phyloP scores from a whole-genome alignment of 345 rosid species.

The Aegle marmelos region DNA sequence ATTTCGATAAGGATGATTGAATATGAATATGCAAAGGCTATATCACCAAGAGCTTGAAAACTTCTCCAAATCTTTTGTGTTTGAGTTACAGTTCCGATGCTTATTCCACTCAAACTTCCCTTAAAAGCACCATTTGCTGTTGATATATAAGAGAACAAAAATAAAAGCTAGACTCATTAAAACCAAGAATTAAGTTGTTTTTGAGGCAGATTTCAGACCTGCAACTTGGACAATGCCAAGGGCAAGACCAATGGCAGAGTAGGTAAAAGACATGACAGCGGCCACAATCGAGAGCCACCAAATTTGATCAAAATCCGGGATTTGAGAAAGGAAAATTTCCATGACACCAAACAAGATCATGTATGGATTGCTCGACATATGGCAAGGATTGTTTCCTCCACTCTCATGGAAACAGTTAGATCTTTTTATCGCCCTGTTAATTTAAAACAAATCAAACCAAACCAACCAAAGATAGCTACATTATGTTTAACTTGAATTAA shows the following conservation, averaged over 20 bases:
- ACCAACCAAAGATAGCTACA: neutral
- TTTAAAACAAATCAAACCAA: neutral
- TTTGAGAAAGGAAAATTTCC: slow-evolving; percentile 70
- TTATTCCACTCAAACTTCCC: slow-evolving; percentile 78
- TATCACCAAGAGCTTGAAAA: slow-evolving; percentile 82
- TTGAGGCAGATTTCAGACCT: slow-evolving; percentile 14
- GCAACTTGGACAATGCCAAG: slow-evolving; percentile 46
- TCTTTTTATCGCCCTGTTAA: slow-evolving; percentile 71
- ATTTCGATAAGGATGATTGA: slow-evolving; percentile 74
- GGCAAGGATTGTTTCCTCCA: slow-evolving; percentile 60
- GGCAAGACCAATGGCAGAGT: slow-evolving; percentile 50
- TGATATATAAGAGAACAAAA: neutral
- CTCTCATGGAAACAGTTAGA: slow-evolving; percentile 74
- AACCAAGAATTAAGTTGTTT: neutral
- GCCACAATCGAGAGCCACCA: slow-evolving; percentile 66
- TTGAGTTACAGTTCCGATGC: slow-evolving; percentile 56
- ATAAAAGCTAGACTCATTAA: neutral
- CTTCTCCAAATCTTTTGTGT: slow-evolving; percentile 78
- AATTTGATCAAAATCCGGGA: slow-evolving; percentile 60
- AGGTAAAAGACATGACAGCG: slow-evolving; percentile 60
- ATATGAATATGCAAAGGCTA: slow-evolving; percentile 85
- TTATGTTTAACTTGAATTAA: neutral
- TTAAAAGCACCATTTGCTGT: slow-evolving; percentile 47
- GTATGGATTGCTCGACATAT: slow-evolving; percentile 61
- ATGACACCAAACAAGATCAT: slow-evolving; percentile 71